Base-by-base conservation (phyloP, 441 rosid genomes). In the Gossypium armourianum region DNA sequence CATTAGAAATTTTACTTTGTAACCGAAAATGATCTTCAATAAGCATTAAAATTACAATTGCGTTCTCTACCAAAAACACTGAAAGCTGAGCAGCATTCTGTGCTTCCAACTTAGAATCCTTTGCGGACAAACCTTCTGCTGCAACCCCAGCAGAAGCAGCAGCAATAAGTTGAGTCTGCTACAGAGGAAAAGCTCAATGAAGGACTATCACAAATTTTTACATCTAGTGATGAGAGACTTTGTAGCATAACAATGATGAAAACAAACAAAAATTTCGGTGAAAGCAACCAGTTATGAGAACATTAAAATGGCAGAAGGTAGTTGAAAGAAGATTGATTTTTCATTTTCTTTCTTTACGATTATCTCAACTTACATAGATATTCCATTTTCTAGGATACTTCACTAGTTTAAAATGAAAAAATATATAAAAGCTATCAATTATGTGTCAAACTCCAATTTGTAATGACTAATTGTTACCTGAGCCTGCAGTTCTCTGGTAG, bases 141-240 rank as follows among this genome's bases (percentile, higher is more conserved):
- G 99, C 99, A 76, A 96, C 97, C 77, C 99, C 99, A 87, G 98
- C 99, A 81, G 99, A 93, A 17, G 98, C 97, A 15, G 97, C 96
- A 60, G 99, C 99, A 86, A 96, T 96, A 81, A 96, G 91, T 84
- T 96, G 97, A 81, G 98, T 96, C 98, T 96, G 93, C 86, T 70
- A 57, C 72, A 80, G 78, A 75, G 78, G 56, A 82, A 72, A 72
- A 53, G 58, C 59, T 72, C 66, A 50, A 75, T 74, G 70, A 80
- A 61, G 69, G 62, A 77, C 65, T 47, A 77, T 56, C 43, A 62
- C 58, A 76, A 26, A 52, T 13, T 52, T 61, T 58, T 63, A 50
- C 58, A 66, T 49, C 65, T 32, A 75, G 62, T 66, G 57, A 20
- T 20, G 52, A 32, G 12, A 43, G 13, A 13, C 20, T 29, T 56